Base-by-base conservation (phyloP, 73 alveolate species). In the Paramecium sonneborni region DNA sequence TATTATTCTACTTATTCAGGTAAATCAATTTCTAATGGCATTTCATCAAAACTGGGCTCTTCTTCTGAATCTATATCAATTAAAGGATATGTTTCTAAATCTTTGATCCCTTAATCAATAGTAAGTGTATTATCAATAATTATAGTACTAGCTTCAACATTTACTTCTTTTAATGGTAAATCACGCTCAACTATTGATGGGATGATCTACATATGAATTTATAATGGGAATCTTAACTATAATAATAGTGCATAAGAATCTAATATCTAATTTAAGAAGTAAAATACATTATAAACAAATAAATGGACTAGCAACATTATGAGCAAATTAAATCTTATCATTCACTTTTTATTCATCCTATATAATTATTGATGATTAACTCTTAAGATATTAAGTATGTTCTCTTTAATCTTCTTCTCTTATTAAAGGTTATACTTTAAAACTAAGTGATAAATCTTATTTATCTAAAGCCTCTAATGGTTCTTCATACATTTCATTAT, bases 41-140 rank as follows among this genome's bases (percentile, higher is more conserved):
- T 26, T 79, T 79, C 90, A 44, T 79, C 90, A 46, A 79, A 79
- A 43, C 90, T 79, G 0, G 90, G 90, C 10, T 79, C 90, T 8
- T 79, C 90, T 10, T 79, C 90, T 12, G 90, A 79, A 24, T 79
- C 90, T 24, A 39, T 62, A 79, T 43, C 69, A 7, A 43, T 41
- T 20, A 79, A 12, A 2, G 90, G 90, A 12, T 32, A 32, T 23
- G 90, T 14, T 38, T 79, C 90, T 23, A 79, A 11, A 41, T 79
- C 69, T 79, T 41, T 41, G 1, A 46, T 44, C 2, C 74, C 30
- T 79, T 79, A 46, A 39, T 79, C 90, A 79, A 79, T 20, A 20
- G 90, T 79, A 23, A 79, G n/a, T 5, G 90, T 79, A 46, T 79
- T 79, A 79, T 79, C 90, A 7, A 79, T 79, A 15, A 79, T 79